Evolutionary conservation across 176 grass and related monocot genomes (phyloP).

Genomic region (Oryza officinalis): DNA sequence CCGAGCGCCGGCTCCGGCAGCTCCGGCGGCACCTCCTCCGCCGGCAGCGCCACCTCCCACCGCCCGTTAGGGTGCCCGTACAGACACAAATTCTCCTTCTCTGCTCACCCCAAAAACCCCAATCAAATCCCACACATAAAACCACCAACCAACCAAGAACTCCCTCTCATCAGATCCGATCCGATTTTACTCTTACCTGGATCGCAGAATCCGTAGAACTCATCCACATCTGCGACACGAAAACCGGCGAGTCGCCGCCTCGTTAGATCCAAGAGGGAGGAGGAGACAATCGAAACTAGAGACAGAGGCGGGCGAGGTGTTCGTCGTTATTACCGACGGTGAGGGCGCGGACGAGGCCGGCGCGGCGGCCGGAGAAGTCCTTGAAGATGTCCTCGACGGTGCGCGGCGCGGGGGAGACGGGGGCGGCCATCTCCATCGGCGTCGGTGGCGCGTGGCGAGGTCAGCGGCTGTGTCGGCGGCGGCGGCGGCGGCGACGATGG

Average conservation of each 20-base stretch:
- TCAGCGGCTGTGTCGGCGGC: not conserved
- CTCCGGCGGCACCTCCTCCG: slow-evolving; percentile 65
- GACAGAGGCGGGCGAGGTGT: not conserved
- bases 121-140: not conserved
- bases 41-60: slow-evolving; percentile 58
- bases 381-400: slow-evolving; percentile 63
- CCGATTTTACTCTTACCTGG: slow-evolving; percentile 40
- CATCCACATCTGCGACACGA: slow-evolving; percentile 50
- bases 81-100: slow-evolving; percentile 66
- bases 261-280: slow-evolving; percentile 1
- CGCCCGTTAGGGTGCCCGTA: slow-evolving; percentile 46
- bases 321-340: slow-evolving; percentile 43
- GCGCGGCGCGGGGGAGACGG: slow-evolving; percentile 42
- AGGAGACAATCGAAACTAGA: not conserved
- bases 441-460: not conserved
- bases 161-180: slow-evolving; percentile 16
- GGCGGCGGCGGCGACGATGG: slow-evolving; percentile 16
- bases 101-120: not conserved
- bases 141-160: slow-evolving; percentile 4
- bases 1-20: slow-evolving; percentile 58
- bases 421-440: slow-evolving; percentile 33
- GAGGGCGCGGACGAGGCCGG: slow-evolving; percentile 60
- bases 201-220: slow-evolving; percentile 58
- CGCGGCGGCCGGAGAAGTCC: slow-evolving; percentile 58
- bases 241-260: not conserved